Evolutionary conservation across 176 grass and related monocot species (phyloP), one percentile per base, ranked within the genome.

Genomic region (Bromus sterilis): DNA sequence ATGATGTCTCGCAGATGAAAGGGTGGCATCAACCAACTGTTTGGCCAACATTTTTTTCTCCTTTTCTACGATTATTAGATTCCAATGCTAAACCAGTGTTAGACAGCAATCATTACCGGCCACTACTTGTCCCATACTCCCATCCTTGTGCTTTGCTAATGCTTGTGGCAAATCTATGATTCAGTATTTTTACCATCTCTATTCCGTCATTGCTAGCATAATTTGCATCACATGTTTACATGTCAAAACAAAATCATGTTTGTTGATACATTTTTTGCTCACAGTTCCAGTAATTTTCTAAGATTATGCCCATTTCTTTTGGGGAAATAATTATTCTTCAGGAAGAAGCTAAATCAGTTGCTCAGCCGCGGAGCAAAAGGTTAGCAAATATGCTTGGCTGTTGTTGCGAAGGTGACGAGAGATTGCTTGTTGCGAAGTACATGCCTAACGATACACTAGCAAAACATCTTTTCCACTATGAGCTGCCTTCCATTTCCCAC

Each of bases 401-500:
- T 77, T 98, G 95, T 78, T 98, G 85, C 41, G 95, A 94, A 89
- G 95, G 95, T 77, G 88, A 94, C 6, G 95, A 98, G 86, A 98
- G 95, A 77, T 87, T 98, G 75, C 95, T 98, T 66, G 95, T 98
- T 31, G 95, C 95, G 51, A 92, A 98, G 79, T 98, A 92, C 83
- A 93, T 98, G 95, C 87, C 95, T 78, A 98, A 94, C 24, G 92
- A 98, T 66, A 98, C 95, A 23, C 90, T 98, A 33, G 90, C 95
- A 24, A 94, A 97, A 63, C 95, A 93, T 80, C 95, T 97, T 80
- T 97, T 97, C 78, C 95, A 97, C 62, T 97, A 92, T 97, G 84
- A 92, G 89, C 88, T 66, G 24, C 51, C 18, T 11, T 81, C 20
- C 18, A 15, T 59, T 74, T 42, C 10, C 29, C 15, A 10, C 29